phyloP scores from a whole-genome alignment of 2,329 filamentous ascomycete genomes.

The Colletotrichum trifolii region DNA sequence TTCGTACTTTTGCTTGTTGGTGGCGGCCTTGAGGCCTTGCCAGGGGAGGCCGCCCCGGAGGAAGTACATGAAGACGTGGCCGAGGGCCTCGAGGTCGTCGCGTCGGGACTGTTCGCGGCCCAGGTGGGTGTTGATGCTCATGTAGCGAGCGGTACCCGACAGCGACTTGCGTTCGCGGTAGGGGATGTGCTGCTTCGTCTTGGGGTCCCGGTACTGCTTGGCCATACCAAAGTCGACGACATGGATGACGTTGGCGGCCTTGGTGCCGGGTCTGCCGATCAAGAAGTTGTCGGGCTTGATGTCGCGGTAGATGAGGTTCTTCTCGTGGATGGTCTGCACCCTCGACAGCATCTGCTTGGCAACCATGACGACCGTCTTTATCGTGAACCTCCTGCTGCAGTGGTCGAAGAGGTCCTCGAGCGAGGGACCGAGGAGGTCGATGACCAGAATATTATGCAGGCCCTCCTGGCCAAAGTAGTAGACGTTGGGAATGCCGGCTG shows the following conservation, averaged over 20 bases:
- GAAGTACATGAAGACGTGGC: constrained; percentile 82
- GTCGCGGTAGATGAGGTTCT: constrained; percentile 98
- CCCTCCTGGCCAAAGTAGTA: constrained; percentile 99
- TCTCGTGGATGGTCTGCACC: constrained; percentile 95
- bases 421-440: constrained; percentile 93
- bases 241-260: constrained; percentile 97
- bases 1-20: constrained; percentile 97
- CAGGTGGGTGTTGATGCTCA: constrained; percentile 99
- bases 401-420: constrained; percentile 98
- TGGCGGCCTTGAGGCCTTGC: constrained; percentile 79
- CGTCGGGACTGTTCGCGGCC: constrained; percentile 95
- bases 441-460: constrained; percentile 98
- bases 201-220: constrained; percentile 98
- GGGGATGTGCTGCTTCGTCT: constrained; percentile 98
- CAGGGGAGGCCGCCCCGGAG: constrained; percentile 76
- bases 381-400: constrained; percentile 92
- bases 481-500: constrained; percentile 98
- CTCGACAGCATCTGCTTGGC: constrained; percentile 98
- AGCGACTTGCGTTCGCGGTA: constrained; percentile 97
- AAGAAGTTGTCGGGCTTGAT: constrained; percentile 99
- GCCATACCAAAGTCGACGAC: constrained; percentile 99
- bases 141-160: constrained; percentile 96
- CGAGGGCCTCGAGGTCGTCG: constrained; percentile 92
- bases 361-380: constrained; percentile 99
- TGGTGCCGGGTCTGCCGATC: constrained; percentile 90